Percentiles rank a stretch among this genome's conserved stretches.
Evolutionary conservation across 2,329 filamentous ascomycete species (phyloP).

Genomic region (Cordyceps farinosa): DNA sequence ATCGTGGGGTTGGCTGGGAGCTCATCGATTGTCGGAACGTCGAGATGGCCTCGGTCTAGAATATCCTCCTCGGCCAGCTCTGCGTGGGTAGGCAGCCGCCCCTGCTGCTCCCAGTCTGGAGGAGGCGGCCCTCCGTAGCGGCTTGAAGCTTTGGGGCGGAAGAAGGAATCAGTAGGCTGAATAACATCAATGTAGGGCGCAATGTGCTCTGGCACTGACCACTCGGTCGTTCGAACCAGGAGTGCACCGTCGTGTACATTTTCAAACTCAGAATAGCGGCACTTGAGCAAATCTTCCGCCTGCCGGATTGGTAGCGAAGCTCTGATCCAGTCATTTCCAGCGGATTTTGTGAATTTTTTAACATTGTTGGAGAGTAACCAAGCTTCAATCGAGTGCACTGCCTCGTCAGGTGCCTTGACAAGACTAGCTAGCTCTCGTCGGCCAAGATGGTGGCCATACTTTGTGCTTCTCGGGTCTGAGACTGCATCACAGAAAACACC

Average conservation of each 20-base stretch:
- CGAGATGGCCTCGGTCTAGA: slow-evolving; percentile 11
- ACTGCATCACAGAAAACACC: background rate
- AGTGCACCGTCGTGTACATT: background rate
- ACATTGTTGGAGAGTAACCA: slow-evolving; percentile 5
- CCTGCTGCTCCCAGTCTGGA: slow-evolving; percentile 14
- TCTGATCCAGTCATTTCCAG: slow-evolving; percentile 1
- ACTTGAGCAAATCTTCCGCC: slow-evolving; percentile 8
- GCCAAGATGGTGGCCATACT: slow-evolving; percentile 4
- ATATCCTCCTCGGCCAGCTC: slow-evolving; percentile 13
- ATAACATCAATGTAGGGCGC: slow-evolving; percentile 4
- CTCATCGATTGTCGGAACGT: slow-evolving; percentile 9
- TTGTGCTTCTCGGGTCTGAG: slow-evolving; percentile 1
- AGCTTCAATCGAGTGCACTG: background rate
- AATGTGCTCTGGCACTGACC: slow-evolving; percentile 6
- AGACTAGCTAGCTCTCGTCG: background rate
- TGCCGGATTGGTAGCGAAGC: slow-evolving; percentile 3
- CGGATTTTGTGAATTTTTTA: background rate
- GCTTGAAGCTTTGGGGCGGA: slow-evolving; percentile 3
- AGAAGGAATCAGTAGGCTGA: slow-evolving; percentile 12
- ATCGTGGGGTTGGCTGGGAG: background rate
- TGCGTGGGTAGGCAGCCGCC: slow-evolving; percentile 3
- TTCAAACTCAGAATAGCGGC: slow-evolving; percentile 15
- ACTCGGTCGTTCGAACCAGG: slow-evolving; percentile 9
- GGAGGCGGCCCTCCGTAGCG: slow-evolving; percentile 15
- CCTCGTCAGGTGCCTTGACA: background rate